Evolutionary conservation across 2,329 filamentous ascomycete genomes (phyloP).

Genomic region (Didymella lethalis): DNA sequence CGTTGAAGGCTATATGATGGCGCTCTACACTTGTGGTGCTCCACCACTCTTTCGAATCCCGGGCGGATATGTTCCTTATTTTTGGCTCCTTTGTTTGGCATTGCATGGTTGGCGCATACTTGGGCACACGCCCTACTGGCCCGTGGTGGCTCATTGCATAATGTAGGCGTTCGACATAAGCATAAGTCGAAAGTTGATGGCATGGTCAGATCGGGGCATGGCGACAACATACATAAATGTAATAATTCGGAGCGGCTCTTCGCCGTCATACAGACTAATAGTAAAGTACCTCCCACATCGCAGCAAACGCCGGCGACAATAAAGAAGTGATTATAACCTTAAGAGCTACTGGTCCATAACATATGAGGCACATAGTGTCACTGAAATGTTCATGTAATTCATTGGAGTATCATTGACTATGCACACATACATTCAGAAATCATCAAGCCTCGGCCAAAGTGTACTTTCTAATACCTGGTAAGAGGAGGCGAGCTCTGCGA

Average conservation of each 20-base stretch:
- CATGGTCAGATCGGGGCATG: neutral
- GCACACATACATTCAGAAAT: neutral
- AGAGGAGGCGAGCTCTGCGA: slow-evolving; percentile 60
- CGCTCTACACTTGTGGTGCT: neutral
- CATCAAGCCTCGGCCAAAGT: neutral
- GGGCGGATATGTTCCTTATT: neutral
- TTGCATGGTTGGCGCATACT: slow-evolving; percentile 22
- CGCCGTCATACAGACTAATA: neutral
- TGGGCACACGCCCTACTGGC: neutral
- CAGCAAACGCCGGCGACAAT: no score
- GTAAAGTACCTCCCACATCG: neutral
- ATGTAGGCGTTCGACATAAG: slow-evolving; percentile 3
- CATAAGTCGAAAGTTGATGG: neutral
- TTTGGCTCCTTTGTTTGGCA: slow-evolving; percentile 12
- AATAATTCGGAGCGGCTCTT: slow-evolving; percentile 14
- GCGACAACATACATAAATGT: neutral
- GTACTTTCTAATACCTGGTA: slow-evolving; percentile 52
- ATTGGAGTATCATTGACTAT: slow-evolving; percentile 12
- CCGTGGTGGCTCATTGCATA: slow-evolving; percentile 7
- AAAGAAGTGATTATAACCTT: no score
- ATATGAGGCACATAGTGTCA: no score
- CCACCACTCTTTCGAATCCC: neutral
- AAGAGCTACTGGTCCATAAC: no score
- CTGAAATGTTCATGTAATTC: neutral
- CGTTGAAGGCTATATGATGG: slow-evolving; percentile 28